phyloP scores from a whole-genome alignment of 2,329 filamentous ascomycete species.

The Aspergillus persii region DNA sequence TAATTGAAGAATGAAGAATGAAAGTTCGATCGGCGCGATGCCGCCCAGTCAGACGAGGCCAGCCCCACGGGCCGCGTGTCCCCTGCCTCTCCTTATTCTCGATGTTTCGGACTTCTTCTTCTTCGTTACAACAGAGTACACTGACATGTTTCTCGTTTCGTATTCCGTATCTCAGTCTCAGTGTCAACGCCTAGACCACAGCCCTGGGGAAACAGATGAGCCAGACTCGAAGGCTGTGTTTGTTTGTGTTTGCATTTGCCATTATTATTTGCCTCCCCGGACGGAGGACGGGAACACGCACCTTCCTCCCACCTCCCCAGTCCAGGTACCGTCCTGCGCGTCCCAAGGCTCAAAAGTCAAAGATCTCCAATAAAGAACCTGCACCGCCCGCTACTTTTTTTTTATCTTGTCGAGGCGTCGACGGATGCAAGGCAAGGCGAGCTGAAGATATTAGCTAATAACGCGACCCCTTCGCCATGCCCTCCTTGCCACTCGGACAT shows the following conservation, averaged over 20 bases:
- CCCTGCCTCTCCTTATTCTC: constrained; percentile 7
- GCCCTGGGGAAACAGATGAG: too few relatives aligned
- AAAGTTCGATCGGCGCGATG: constrained; percentile 16
- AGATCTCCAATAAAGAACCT: background rate
- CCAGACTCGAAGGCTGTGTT: too few relatives aligned
- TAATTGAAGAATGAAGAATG: too few relatives aligned
- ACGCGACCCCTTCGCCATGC: background rate
- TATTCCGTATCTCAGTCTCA: too few relatives aligned
- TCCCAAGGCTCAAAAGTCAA: background rate
- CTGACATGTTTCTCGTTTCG: too few relatives aligned
- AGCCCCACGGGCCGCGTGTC: constrained; percentile 27
- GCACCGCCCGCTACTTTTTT: background rate
- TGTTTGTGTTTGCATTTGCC: too few relatives aligned
- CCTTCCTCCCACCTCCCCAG: background rate
- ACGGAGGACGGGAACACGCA: too few relatives aligned
- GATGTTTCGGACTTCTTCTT: background rate
- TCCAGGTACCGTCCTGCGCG: too few relatives aligned
- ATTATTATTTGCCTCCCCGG: too few relatives aligned
- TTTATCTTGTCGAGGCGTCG: background rate
- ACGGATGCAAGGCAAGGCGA: background rate
- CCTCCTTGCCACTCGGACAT: background rate
- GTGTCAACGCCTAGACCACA: too few relatives aligned
- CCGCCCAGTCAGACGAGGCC: constrained; percentile 15
- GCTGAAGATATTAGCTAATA: background rate
- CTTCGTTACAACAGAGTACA: too few relatives aligned